Evolutionary conservation across 345 rosid genomes (phyloP).

Genomic region (Passiflora organensis): DNA sequence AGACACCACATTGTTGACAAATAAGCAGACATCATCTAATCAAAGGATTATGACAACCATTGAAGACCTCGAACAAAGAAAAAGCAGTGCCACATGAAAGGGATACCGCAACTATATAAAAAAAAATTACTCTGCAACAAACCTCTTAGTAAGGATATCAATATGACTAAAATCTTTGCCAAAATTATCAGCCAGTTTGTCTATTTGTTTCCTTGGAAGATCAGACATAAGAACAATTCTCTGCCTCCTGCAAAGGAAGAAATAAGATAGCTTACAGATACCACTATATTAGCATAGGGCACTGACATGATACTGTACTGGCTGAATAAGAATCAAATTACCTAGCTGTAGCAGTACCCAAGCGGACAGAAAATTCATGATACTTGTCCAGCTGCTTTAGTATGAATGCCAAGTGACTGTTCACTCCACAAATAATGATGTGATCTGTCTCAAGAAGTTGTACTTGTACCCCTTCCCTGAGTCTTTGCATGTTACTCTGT

Average conservation of each 20-base stretch:
- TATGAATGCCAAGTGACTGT: constrained; percentile 70
- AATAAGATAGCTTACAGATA: constrained; percentile 7
- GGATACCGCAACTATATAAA: background rate
- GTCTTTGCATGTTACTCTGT: constrained; percentile 84
- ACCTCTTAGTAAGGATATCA: constrained; percentile 92
- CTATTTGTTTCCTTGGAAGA: constrained; percentile 94
- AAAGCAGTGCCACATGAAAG: no score
- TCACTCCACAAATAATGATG: constrained; percentile 84
- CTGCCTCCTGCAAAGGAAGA: constrained; percentile 61
- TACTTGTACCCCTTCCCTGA: constrained; percentile 95
- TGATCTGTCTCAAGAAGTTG: constrained; percentile 93
- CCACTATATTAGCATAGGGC: constrained; percentile 5
- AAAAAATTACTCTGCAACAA: constrained; percentile 6
- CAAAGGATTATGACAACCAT: background rate
- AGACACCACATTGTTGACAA: no score
- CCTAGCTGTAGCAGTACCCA: constrained; percentile 94
- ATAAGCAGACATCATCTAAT: background rate
- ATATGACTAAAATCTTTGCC: constrained; percentile 77
- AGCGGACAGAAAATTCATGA: constrained; percentile 82
- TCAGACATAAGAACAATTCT: constrained; percentile 94
- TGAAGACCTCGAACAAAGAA: no score
- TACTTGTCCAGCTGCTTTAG: constrained; percentile 86
- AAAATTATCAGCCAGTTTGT: constrained; percentile 66
- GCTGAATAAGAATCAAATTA: constrained; percentile 27
- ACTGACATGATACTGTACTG: constrained; percentile 1